Evolutionary conservation across 148 eudicot species (phyloP), one percentile per base, ranked within the genome.

Genomic region (Chenopodium quinoa): DNA sequence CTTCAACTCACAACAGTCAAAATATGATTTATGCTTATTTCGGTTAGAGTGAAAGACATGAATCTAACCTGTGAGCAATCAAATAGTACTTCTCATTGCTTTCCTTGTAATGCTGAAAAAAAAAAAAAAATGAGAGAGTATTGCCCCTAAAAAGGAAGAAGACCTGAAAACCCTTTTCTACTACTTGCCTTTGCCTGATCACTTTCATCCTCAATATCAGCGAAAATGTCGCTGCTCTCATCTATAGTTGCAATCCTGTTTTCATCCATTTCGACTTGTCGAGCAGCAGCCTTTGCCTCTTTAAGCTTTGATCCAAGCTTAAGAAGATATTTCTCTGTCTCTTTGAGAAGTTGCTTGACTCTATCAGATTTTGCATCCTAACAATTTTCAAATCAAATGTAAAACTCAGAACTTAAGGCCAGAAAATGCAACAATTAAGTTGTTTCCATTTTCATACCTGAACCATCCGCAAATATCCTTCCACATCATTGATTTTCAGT

Each of bases 361-460:
- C 99, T 93, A 80, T 96, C 99, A 22, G 98, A 96, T 83, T 94
- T 96, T 83, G 98, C 97, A 87, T 96, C 99, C 98, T 96, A 76
- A 44, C 44, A 19, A 62, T 62, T 25, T 37, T 67, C 63, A 58
- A 65, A 40, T 13, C 76, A 52, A 68, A 65, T 77, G 70, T 67
- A 52, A 40, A 75, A 9, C 22, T 50, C 73, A 34, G 34, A 17
- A 64, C 31, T 27, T 68, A 32, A 29, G 79, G 29, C 34, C 31
- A 75, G 46, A 31, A 46, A 71, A 25, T 48, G 68, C 31, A 74
- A 60, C 67, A 22, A 31, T 16, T 7, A 44, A 44, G 40, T 37
- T 23, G 44, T 47, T 71, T 65, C 52, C 22, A 20, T 9, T n/a
- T 62, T 46, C 64, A 73, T 69, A 96, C 99, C 98, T 96, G 92